Evolutionary conservation across 257 asterid species (phyloP), one percentile per base, ranked within the genome.

Genomic region (Jacaranda copaia): DNA sequence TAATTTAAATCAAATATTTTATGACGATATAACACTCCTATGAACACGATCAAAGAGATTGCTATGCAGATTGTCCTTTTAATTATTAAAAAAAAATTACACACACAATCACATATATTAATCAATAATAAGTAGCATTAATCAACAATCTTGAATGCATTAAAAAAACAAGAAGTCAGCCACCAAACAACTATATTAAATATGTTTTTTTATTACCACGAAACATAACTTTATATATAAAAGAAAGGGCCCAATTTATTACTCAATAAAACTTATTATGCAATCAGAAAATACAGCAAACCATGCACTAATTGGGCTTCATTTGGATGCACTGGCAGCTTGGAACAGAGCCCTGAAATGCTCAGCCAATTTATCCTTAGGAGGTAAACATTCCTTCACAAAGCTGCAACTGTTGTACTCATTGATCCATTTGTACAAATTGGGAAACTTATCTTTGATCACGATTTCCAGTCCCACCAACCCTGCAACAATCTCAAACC

Each of bases 311-410:
- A 12, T 13, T 51, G 5, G 16, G 14, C 19, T 32, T 69, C 14
- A 68, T 46, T 68, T 48, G 45, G 59, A 4, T 8, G 16, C 6
- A 42, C 1, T 8, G 8, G 8, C 6, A 43, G 36, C 65, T 38
- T 20, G 36, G 6, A 36, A 4, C 4, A 36, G 5, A 48, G 11
- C 20, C 76, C 62, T 62, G 6, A 82, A 82, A 40, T 0, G 1
- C 11, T 45, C 80, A 2, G 70, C 40, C 8, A 88, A 0, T 56
- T 15, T 53, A 4, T 85, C 84, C 68, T 73, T 83, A 0, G 71
- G 19, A 0, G 93, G 93, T 16, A 90, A 14, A 66, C 74, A 5
- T 42, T 42, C 46, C 46, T 87, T 87, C 2, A 88, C 57, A 13
- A 72, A 52, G 36, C 36, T 55, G 58, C 77, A 53, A 5, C 68